Evolutionary conservation across 768 basidiomycete genomes (phyloP), one percentile per base, ranked within the genome.

Genomic region (Kwoniella europaea): DNA sequence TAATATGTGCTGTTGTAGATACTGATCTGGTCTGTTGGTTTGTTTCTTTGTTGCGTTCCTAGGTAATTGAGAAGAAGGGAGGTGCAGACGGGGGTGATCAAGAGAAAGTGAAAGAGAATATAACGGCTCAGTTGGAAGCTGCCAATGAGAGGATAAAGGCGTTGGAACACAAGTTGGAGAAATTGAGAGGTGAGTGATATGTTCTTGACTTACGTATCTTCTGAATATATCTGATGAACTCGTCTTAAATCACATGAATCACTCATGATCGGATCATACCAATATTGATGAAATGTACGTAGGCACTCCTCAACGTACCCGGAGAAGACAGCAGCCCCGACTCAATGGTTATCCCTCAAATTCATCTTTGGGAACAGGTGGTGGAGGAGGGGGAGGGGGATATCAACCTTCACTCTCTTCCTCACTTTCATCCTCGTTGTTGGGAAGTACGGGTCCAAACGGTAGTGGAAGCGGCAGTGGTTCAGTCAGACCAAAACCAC

Each of bases 131-230:
- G 81, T 85, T 97, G 27, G 88, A 89, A 53, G 89, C 88, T 81
- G 92, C 93, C 1, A 88, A 88, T 67, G 86, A 84, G 67, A 92
- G 90, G 84, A 95, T 96, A 35, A 87, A 87, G 35, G 82, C 86
- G 16, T 88, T 98, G 41, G 87, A 85, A 43, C 81, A 77, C 64
- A 88, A 86, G 78, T 88, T 92, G 43, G 88, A 89, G 22, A 84
- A 80, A 43, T 68, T 86, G 12, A 71, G 73, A 18, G 75, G 80
- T 83, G 42, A 44, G 79, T 61, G 12, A 35, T 35, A 35, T 35
- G 35, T 6, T 7, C 35, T 6, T 35, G 35, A 35, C 35, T 35
- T 35, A 42, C 16, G 41, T 20, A 7, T 24, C 29, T 13, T 22
- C 55, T 24, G 67, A 41, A 7, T 35, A 35, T 7, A 35, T 35